Base-by-base conservation (phyloP, 768 basidiomycete species). In the Mycena olivaceomarginata region DNA sequence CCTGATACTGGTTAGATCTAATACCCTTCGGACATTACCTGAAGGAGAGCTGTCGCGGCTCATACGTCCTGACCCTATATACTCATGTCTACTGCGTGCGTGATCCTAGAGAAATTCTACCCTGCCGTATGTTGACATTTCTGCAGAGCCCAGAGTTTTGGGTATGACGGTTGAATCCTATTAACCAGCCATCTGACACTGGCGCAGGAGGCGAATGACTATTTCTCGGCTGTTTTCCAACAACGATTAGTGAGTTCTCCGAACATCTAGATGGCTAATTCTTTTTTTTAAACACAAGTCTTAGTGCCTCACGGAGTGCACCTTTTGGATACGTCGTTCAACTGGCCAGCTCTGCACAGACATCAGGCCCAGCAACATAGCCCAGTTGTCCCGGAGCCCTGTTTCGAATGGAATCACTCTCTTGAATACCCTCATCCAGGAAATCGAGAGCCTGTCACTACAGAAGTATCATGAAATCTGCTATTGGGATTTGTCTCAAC, bases 391-490 rank as follows among this genome's bases (percentile, higher is more conserved):
- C 39, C 60, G 37, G 11, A 15, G 18, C 16, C 37, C 60, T n/a
- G 60, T 39, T 39, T 62, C 15, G 31, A 39, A 39, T 39, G 60
- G 39, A 15, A 62, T 62, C 7, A 13, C 25, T 16, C 18, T 46
- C 45, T 15, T 46, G 25, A 18, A 31, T 6, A 18, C 1, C 16
- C 53, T n/a, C 5, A 31, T 13, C 22, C 40, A n/a, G 18, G 53
- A 69, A 9, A 39, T 18, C 41, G 18, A 22, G 51, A 48, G 10
- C 20, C 13, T 69, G 22, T 56, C 67, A 57, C 40, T 70, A 5
- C 12, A 62, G 9, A 18, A 70, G 22, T 70, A 70, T 48, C 59
- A 70, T 20, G 57, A 25, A 62, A 70, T 70, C 57, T 62, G 45
- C 45, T 46, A 16, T 20, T 39, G 57, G 51, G 20, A 37, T 12